A percentile compares a stretch with the other conserved stretches of the same genome.
Evolutionary conservation across 108 stramenopile genomes (phyloP).

Genomic region (Nannochloropsis granulata): DNA sequence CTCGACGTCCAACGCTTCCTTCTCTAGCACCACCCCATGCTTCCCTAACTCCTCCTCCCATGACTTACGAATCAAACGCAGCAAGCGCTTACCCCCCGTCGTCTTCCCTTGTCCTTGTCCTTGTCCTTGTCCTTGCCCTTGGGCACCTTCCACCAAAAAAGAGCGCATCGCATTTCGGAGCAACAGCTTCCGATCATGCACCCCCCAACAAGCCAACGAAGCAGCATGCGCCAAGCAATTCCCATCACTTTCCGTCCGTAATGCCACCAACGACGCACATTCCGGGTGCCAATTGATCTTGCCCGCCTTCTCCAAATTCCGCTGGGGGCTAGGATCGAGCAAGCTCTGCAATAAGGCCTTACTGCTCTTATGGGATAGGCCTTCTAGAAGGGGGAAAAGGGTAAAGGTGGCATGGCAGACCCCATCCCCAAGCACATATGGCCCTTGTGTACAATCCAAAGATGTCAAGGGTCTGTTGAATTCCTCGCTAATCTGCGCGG

Average conservation of each 20-base stretch:
- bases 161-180: not conserved
- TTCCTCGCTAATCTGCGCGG: not conserved
- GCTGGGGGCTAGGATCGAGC: not conserved
- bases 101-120: too few relatives aligned
- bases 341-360: not conserved
- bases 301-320: not conserved
- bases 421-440: not conserved
- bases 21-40: not conserved
- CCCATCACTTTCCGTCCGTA: not conserved
- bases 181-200: not conserved
- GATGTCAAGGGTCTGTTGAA: not conserved
- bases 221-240: not conserved
- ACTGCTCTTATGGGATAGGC: not conserved
- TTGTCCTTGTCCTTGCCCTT: too few relatives aligned
- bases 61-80: not conserved
- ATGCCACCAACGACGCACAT: not conserved
- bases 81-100: not conserved
- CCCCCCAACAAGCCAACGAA: not conserved
- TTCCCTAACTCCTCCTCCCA: not conserved
- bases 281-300: not conserved
- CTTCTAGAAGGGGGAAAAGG: not conserved
- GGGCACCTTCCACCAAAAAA: not conserved
- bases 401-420: not conserved
- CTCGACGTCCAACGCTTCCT: not conserved
- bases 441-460: not conserved